These are phyloP conservation scores for Diplotaxis tenuifolia DNA, from an alignment of 345 rosid species.

Conservation along the genomic window DNA sequence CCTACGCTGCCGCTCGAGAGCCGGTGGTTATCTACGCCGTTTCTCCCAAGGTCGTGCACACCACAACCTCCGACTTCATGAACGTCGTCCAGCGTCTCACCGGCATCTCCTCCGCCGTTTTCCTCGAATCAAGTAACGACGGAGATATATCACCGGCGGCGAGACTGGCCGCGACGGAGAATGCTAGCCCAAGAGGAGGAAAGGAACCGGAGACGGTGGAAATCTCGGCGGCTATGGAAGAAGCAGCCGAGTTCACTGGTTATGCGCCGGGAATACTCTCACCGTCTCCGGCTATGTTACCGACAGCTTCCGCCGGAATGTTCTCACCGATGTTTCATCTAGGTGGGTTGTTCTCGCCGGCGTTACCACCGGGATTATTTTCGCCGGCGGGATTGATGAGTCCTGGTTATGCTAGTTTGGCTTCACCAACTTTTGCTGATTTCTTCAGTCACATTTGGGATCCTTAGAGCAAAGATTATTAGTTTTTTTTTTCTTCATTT, in stretches of 20 bases:
- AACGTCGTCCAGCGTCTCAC: slow-evolving; percentile 85
- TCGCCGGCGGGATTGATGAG: slow-evolving; percentile 55
- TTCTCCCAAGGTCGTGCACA: slow-evolving; percentile 79
- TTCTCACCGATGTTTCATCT: slow-evolving; percentile 54
- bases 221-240: slow-evolving; percentile 27
- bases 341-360: slow-evolving; percentile 36
- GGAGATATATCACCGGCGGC: slow-evolving; percentile 84
- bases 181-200: slow-evolving; percentile 54
- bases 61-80: slow-evolving; percentile 63
- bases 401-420: slow-evolving; percentile 40
- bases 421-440: slow-evolving; percentile 59
- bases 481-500: neutral
- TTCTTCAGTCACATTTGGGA: slow-evolving; percentile 53
- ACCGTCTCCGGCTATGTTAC: slow-evolving; percentile 61
- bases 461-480: neutral
- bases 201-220: slow-evolving; percentile 34
- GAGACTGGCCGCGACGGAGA: slow-evolving; percentile 71
- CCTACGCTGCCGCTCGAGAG: slow-evolving; percentile 22
- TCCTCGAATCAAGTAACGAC: slow-evolving; percentile 34
- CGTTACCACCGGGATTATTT: slow-evolving; percentile 45
- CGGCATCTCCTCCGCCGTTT: slow-evolving; percentile 56
- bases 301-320: slow-evolving; percentile 44
- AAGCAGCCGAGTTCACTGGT: slow-evolving; percentile 34
- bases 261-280: slow-evolving; percentile 69
- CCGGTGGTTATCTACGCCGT: slow-evolving; percentile 79